Conservation (phyloP, 2,329 filamentous ascomycete genomes). For the Hirsutella rhossiliensis region DNA sequence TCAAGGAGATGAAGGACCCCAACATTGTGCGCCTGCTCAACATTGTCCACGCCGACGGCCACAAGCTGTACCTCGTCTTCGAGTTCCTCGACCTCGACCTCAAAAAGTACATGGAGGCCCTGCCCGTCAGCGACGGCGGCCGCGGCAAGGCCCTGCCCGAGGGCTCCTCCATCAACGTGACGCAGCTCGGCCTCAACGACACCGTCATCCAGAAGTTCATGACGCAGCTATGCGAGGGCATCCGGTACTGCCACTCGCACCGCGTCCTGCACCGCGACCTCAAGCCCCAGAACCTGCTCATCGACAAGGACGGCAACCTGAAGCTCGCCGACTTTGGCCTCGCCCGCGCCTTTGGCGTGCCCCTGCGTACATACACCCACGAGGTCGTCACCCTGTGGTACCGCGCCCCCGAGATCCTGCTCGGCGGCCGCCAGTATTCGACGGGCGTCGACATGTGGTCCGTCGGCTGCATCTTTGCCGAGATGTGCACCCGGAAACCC, state of each 20-base stretch:
- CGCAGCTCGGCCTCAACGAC: slow-evolving; percentile 60
- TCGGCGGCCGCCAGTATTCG: slow-evolving; percentile 84
- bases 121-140: slow-evolving; percentile 73
- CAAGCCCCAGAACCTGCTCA: slow-evolving; percentile 84
- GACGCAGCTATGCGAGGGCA: slow-evolving; percentile 72
- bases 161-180: slow-evolving; percentile 51
- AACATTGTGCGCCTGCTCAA: slow-evolving; percentile 83
- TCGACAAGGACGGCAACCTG: slow-evolving; percentile 75
- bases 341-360: slow-evolving; percentile 82
- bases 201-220: slow-evolving; percentile 89
- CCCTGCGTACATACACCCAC: slow-evolving; percentile 83
- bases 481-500: slow-evolving; percentile 91
- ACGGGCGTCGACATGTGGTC: slow-evolving; percentile 97
- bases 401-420: slow-evolving; percentile 77
- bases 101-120: slow-evolving; percentile 92
- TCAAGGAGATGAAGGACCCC: slow-evolving; percentile 89
- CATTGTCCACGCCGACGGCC: slow-evolving; percentile 88
- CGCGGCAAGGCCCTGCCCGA: slow-evolving; percentile 77
- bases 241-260: slow-evolving; percentile 82
- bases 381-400: slow-evolving; percentile 96
- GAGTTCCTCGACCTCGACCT: slow-evolving; percentile 86
- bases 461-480: slow-evolving; percentile 85
- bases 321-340: slow-evolving; percentile 87
- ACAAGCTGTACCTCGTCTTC: slow-evolving; percentile 88
- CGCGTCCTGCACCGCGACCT: slow-evolving; percentile 78